Percentiles rank a stretch among this genome's conserved stretches.
Evolutionary conservation across 176 grass and related monocot species (phyloP).

Genomic region (Rhipidocladum racemiflorum): DNA sequence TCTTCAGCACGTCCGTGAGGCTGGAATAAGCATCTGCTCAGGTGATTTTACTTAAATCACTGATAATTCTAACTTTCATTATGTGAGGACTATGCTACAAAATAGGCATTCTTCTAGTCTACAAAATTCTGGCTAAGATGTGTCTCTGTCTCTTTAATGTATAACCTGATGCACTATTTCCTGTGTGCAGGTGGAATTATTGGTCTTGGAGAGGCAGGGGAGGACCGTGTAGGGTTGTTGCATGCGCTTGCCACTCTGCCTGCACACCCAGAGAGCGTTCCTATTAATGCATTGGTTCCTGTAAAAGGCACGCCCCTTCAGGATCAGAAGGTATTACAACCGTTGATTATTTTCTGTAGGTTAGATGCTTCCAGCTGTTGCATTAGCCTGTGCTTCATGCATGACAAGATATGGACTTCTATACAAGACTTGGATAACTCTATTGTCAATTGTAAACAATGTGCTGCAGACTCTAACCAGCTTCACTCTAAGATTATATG

Average conservation of each 20-base stretch:
- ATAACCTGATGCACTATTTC: constrained; percentile 10
- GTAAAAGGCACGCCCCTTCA: constrained; percentile 96
- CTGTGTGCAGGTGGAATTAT: constrained; percentile 78
- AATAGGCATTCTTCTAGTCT: neutral
- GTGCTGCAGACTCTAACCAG: neutral
- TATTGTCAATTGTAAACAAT: neutral
- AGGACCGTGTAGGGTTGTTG: constrained; percentile 90
- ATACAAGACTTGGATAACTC: neutral
- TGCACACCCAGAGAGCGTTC: constrained; percentile 88
- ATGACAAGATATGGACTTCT: neutral
- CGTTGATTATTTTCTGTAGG: neutral
- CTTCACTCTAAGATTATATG: neutral
- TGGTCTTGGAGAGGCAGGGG: constrained; percentile 87
- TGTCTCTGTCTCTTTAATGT: neutral
- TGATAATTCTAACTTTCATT: constrained; percentile 12
- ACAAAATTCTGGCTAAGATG: neutral
- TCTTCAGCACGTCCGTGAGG: constrained; percentile 82
- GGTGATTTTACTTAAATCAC: constrained; percentile 42
- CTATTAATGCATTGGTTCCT: constrained; percentile 91
- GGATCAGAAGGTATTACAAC: constrained; percentile 75
- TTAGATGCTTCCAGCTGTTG: neutral
- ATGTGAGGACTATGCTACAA: neutral
- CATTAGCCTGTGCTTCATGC: neutral
- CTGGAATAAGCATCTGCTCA: constrained; percentile 91
- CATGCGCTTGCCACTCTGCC: constrained; percentile 90